Evolutionary conservation across 164 flowering plant genomes (phyloP).

Genomic region (Brasenia schreberi): DNA sequence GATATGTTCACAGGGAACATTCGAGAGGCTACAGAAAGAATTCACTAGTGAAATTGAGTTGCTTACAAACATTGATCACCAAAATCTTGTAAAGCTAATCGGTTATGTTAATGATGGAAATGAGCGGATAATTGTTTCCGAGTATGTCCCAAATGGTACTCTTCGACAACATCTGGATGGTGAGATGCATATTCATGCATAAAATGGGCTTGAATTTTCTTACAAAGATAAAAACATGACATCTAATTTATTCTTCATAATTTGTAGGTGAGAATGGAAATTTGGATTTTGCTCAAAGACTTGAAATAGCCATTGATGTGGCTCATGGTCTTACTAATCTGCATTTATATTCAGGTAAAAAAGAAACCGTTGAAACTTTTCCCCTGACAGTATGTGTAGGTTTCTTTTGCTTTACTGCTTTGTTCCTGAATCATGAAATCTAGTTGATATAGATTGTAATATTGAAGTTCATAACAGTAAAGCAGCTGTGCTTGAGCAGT

Average conservation of each 20-base stretch:
- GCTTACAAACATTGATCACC: constrained; percentile 84
- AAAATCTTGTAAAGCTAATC: constrained; percentile 75
- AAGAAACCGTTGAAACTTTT: neutral
- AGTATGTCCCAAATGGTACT: constrained; percentile 84
- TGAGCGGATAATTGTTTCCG: constrained; percentile 83
- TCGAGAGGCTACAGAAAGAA: constrained; percentile 37
- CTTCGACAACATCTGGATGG: constrained; percentile 97
- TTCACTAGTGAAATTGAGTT: constrained; percentile 91
- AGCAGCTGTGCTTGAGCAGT: no score
- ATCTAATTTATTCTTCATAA: neutral
- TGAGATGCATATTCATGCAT: constrained; percentile 17
- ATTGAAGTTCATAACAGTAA: no score
- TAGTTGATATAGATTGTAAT: no score
- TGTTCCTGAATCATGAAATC: no score
- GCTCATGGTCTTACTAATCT: constrained; percentile 92
- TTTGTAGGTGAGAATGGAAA: constrained; percentile 60
- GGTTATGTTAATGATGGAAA: constrained; percentile 82
- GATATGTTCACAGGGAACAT: constrained; percentile 46
- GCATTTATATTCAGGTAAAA: constrained; percentile 60
- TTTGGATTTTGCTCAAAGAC: constrained; percentile 82
- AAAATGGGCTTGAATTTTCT: neutral
- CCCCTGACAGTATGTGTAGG: no score
- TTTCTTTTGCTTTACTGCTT: no score
- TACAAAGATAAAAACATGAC: neutral
- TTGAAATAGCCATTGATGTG: constrained; percentile 82